Evolutionary conservation across 2,329 filamentous ascomycete species (phyloP), one percentile per base, ranked within the genome.

Genomic region (Cladosporium sp.): DNA sequence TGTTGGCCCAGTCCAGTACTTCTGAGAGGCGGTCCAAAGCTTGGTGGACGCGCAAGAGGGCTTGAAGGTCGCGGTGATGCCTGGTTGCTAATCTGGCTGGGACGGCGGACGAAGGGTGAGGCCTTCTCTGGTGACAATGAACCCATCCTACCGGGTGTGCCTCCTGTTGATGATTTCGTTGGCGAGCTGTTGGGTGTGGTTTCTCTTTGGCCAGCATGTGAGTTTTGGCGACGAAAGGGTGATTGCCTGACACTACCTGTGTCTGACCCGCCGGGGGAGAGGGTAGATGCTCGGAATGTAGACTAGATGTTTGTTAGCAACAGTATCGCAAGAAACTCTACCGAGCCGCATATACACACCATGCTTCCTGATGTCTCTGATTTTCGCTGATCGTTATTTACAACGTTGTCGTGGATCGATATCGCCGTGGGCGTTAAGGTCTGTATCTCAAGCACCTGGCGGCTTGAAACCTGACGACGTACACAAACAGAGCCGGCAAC

Each of bases 201-300:
- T 17, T 34, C 41, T 32, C 41, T 36, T 18, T 50, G 48, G 45
- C 73, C 73, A 12, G 69, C 62, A 17, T 70, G 70, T 34, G 72
- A 74, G 58, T 63, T 62, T 49, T 65, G 62, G n/a, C 64, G 59
- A 18, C 56, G 56, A 51, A 67, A 69, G 1, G 67, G 65, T 29
- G 65, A 66, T 55, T 68, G 61, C 38, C 47, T 39, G 2, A 50
- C 34, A 19, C 47, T 50, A 30, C 47, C 47, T 43, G 47, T 50
- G 6, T 50, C 47, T 15, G 47, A 50, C 12, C 39, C 36, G 27
- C 8, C 19, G 18, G 47, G 40, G 11, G 47, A 43, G 8, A 42
- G 39, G 8, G 39, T 50, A 17, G 47, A 43, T 24, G 47, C 39
- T 27, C 47, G 47, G 47, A 50, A 43, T 37, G 47, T 37, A 29